Conservation (phyloP, 805 yeast species). For the Priceomyces castillae region DNA sequence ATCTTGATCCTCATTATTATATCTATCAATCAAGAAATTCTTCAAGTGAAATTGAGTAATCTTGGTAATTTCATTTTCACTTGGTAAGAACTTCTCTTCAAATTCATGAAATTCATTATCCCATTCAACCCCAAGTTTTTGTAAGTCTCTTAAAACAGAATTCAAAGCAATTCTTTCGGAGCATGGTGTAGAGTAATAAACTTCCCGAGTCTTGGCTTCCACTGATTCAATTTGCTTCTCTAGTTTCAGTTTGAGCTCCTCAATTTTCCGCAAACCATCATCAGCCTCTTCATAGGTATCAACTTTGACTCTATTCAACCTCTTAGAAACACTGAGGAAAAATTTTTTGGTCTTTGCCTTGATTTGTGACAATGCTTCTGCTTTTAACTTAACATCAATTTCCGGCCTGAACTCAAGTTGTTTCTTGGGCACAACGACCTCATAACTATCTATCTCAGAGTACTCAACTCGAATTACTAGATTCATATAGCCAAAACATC, state of each 20-base stretch:
- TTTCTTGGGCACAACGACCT: slow-evolving; percentile 73
- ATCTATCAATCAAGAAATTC: slow-evolving; percentile 63
- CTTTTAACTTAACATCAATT: slow-evolving; percentile 63
- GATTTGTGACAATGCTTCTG: slow-evolving; percentile 57
- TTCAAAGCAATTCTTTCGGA: slow-evolving; percentile 72
- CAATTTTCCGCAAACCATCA: slow-evolving; percentile 61
- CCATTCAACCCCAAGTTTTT: slow-evolving; percentile 84
- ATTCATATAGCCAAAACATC: slow-evolving; percentile 81
- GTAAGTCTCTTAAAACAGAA: slow-evolving; percentile 63
- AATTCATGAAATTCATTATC: slow-evolving; percentile 78
- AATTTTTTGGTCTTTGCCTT: slow-evolving; percentile 53
- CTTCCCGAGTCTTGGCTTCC: slow-evolving; percentile 42
- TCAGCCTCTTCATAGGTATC: slow-evolving; percentile 69
- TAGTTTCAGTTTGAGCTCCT: slow-evolving; percentile 53
- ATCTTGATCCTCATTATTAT: slow-evolving; percentile 19
- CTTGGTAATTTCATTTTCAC: slow-evolving; percentile 88
- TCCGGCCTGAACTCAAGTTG: slow-evolving; percentile 70
- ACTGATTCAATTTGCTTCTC: slow-evolving; percentile 50
- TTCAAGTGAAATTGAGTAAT: slow-evolving; percentile 86
- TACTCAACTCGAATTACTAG: slow-evolving; percentile 78
- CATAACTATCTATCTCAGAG: slow-evolving; percentile 70
- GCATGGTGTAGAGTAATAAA: slow-evolving; percentile 56
- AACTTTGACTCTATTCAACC: slow-evolving; percentile 75
- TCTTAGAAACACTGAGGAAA: slow-evolving; percentile 66
- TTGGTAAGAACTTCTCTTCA: slow-evolving; percentile 75